Percentiles rank a stretch among this genome's conserved stretches.
phyloP scores from a whole-genome alignment of 179 eudicot genomes.

The Dionaea muscipula region DNA sequence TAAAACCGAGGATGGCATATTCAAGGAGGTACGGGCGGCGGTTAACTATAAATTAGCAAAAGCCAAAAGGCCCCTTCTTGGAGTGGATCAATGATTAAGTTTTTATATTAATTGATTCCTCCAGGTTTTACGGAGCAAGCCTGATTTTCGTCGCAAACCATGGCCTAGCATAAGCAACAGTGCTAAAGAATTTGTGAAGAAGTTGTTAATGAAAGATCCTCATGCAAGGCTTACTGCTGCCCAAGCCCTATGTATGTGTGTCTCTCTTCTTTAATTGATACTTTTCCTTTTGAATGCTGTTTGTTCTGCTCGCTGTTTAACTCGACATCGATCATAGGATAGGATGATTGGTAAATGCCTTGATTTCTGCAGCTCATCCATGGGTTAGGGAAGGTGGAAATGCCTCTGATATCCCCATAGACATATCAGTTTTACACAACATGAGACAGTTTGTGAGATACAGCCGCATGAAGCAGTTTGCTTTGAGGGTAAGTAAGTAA shows the following conservation, averaged over 20 bases:
- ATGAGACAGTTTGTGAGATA: slow-evolving; percentile 90
- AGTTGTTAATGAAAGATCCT: slow-evolving; percentile 82
- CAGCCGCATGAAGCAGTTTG: slow-evolving; percentile 89
- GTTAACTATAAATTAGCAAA: neutral
- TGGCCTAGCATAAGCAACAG: slow-evolving; percentile 79
- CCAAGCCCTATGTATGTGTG: slow-evolving; percentile 84
- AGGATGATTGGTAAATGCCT: no score
- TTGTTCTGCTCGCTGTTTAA: neutral
- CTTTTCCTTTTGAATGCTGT: slow-evolving; percentile 1
- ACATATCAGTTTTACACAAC: slow-evolving; percentile 77
- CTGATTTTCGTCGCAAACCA: slow-evolving; percentile 90
- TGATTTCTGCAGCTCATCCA: slow-evolving; percentile 60
- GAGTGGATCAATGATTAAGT: neutral
- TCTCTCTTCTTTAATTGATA: neutral
- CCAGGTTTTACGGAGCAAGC: slow-evolving; percentile 86
- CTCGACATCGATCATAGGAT: no score
- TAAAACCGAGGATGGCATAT: slow-evolving; percentile 91
- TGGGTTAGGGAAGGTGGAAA: slow-evolving; percentile 98
- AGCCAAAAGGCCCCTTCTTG: neutral
- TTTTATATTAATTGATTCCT: slow-evolving; percentile 5
- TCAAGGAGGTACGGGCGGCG: slow-evolving; percentile 52
- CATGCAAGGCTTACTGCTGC: slow-evolving; percentile 89
- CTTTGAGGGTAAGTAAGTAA: slow-evolving; percentile 55
- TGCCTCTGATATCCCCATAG: slow-evolving; percentile 87
- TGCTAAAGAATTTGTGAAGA: slow-evolving; percentile 88